A percentile compares a stretch with the other conserved stretches of the same genome.
Evolutionary conservation across 345 rosid species (phyloP).

Genomic region (Pugionium dolabratum): DNA sequence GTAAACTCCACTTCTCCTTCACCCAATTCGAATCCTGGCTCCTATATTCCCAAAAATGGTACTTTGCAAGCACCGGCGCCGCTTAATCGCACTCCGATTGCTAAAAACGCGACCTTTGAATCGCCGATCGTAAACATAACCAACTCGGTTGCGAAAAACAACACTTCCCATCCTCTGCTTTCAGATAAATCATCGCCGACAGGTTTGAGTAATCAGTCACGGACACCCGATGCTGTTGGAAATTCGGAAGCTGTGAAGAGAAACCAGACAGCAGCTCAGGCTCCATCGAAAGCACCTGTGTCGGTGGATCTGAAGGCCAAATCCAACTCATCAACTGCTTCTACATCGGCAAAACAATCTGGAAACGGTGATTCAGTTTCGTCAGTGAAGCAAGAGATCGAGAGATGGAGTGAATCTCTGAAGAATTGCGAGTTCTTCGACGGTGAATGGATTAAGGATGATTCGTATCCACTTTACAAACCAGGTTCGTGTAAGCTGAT

Average conservation of each 20-base stretch:
- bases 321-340: constrained; percentile 32
- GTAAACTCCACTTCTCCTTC: constrained; percentile 25
- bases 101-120: constrained; percentile 33
- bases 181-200: constrained; percentile 18
- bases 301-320: constrained; percentile 36
- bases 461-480: constrained; percentile 87
- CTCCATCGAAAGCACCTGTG: constrained; percentile 26
- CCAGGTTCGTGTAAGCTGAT: constrained; percentile 82
- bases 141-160: constrained; percentile 19
- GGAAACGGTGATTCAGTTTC: constrained; percentile 36
- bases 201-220: constrained; percentile 19
- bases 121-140: constrained; percentile 27
- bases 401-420: constrained; percentile 48
- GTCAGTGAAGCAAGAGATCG: constrained; percentile 48
- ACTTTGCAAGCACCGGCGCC: constrained; percentile 31
- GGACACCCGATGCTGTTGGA: constrained; percentile 4
- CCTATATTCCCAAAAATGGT: constrained; percentile 8
- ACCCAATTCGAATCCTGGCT: constrained; percentile 22
- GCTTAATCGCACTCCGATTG: constrained; percentile 34
- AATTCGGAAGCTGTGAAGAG: constrained; percentile 1
- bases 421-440: constrained; percentile 76
- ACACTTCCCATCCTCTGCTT: constrained; percentile 24
- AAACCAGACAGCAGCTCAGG: constrained; percentile 26
- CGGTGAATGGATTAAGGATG: constrained; percentile 81
- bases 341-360: constrained; percentile 43